Conservation (phyloP, 306 rosid genomes). For the Calophaca sinica region DNA sequence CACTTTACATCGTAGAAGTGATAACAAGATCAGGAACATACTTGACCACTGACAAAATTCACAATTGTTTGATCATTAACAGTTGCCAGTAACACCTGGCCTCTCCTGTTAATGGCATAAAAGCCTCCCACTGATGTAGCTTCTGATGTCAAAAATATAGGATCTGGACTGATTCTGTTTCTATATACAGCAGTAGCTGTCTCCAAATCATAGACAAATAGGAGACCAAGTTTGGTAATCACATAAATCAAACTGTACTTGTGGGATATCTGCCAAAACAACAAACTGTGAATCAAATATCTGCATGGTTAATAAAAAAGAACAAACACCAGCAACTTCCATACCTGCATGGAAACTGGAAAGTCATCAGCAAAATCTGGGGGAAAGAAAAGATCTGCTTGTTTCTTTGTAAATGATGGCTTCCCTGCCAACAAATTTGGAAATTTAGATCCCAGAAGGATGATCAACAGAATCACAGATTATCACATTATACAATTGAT, state of each 20-base stretch:
- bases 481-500: slow-evolving; percentile 21
- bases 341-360: slow-evolving; percentile 99
- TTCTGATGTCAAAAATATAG: slow-evolving; percentile 96
- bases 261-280: slow-evolving; percentile 84
- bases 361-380: slow-evolving; percentile 99
- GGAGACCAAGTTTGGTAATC: slow-evolving; percentile 98
- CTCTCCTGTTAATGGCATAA: slow-evolving; percentile 94
- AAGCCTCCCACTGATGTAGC: slow-evolving; percentile 93
- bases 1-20: slow-evolving; percentile 29
- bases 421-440: slow-evolving; percentile 69
- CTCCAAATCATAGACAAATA: slow-evolving; percentile 97
- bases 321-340: slow-evolving; percentile 41
- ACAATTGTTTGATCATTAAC: slow-evolving; percentile 96
- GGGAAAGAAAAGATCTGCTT: slow-evolving; percentile 98
- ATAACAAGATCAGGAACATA: slow-evolving; percentile 47
- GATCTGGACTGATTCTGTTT: slow-evolving; percentile 99
- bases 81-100: slow-evolving; percentile 98
- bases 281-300: slow-evolving; percentile 38
- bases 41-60: slow-evolving; percentile 96
- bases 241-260: slow-evolving; percentile 93
- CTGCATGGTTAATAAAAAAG: slow-evolving; percentile 18
- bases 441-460: slow-evolving; percentile 38
- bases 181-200: slow-evolving; percentile 98
- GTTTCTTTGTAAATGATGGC: slow-evolving; percentile 95
- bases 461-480: slow-evolving; percentile 31